Conservation (phyloP, 768 basidiomycete species). For the Panus rudis region DNA sequence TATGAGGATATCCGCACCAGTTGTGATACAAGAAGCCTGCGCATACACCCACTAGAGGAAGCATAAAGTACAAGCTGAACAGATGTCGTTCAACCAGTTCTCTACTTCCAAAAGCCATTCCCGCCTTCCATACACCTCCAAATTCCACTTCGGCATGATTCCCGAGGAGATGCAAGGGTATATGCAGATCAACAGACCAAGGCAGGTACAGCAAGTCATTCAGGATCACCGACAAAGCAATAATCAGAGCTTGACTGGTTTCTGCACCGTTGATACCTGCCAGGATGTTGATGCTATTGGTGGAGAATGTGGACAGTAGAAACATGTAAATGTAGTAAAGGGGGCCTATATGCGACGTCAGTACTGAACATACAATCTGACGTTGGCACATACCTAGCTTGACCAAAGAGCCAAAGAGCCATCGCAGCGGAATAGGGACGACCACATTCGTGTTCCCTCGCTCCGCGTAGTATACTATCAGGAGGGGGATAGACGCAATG, state of each 20-base stretch:
- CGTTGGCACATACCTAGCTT: too few relatives aligned
- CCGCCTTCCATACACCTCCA: conserved; percentile 76
- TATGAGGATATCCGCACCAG: conserved; percentile 51
- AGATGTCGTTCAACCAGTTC: conserved; percentile 89
- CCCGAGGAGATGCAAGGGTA: conserved; percentile 67
- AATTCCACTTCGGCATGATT: conserved; percentile 60
- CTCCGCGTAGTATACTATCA: conserved; percentile 96
- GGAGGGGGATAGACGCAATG: conserved; percentile 88
- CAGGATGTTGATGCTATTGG: conserved; percentile 97
- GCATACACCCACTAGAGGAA: conserved; percentile 88
- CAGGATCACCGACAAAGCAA: conserved; percentile 80
- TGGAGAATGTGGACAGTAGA: conserved; percentile 90
- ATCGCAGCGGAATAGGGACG: conserved; percentile 76
- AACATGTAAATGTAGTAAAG: conserved; percentile 97
- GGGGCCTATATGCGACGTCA: conserved; percentile 49
- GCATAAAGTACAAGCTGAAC: conserved; percentile 97
- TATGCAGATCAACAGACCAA: conserved; percentile 68
- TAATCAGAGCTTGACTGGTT: conserved; percentile 88
- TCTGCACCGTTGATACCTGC: conserved; percentile 98
- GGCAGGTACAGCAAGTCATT: conserved; percentile 96
- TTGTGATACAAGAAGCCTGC: conserved; percentile 91
- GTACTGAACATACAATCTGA: too few relatives aligned
- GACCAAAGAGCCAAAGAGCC: conserved; percentile 68
- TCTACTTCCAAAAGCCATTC: conserved; percentile 79
- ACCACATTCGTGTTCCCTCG: conserved; percentile 91